Evolutionary conservation across 148 eudicot genomes (phyloP).

Genomic region (Rhododendron ferrugineum): DNA sequence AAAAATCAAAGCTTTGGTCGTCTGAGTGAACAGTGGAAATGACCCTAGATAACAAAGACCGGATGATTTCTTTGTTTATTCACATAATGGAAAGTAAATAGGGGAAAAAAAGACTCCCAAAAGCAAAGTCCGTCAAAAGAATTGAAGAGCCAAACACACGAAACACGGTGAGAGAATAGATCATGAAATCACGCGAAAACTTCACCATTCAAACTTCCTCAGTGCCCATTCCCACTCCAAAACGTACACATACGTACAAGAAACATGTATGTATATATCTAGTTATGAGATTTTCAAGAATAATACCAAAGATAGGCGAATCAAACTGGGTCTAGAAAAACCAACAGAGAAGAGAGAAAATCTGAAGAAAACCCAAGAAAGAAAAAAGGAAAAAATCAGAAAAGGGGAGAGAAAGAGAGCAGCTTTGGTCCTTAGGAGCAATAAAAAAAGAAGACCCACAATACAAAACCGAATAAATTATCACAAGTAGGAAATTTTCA

Average conservation of each 20-base stretch:
- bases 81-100: background rate
- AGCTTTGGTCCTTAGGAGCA: background rate
- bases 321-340: background rate
- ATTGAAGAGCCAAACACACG: slow-evolving; percentile 3
- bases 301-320: background rate
- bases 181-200: slow-evolving; percentile 29
- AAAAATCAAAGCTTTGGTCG: slow-evolving; percentile 24
- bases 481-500: background rate
- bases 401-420: background rate
- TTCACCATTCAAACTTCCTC: slow-evolving; percentile 4
- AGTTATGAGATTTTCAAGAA: background rate
- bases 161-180: slow-evolving; percentile 15
- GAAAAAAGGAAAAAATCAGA: background rate
- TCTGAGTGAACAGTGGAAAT: slow-evolving; percentile 26
- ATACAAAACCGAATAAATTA: background rate
- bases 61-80: slow-evolving; percentile 23
- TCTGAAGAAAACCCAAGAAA: background rate
- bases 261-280: background rate
- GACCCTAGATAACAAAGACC: slow-evolving; percentile 16
- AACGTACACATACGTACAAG: background rate
- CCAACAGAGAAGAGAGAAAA: background rate
- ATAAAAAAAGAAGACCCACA: background rate
- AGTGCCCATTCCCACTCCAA: background rate
- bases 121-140: slow-evolving; percentile 11
- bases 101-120: background rate